These are phyloP conservation scores for Wickerhamomyces mucosus DNA, from an alignment of 805 yeast genomes.

Conservation along the genomic window DNA sequence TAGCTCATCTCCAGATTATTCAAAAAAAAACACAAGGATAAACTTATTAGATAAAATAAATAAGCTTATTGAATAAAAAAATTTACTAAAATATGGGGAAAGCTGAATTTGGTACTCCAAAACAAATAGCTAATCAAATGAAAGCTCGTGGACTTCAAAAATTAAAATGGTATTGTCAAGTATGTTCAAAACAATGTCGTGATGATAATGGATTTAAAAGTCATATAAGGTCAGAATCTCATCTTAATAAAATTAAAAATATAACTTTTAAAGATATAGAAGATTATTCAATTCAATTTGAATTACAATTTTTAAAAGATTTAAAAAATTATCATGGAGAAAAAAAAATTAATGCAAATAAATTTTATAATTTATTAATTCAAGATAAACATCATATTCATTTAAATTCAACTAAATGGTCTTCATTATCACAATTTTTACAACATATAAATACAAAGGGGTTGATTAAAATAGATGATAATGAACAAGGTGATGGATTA, in stretches of 20 bases:
- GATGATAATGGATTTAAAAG: constrained; percentile 94
- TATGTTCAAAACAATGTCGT: constrained; percentile 87
- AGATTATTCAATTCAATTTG: constrained; percentile 51
- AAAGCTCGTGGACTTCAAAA: constrained; percentile 81
- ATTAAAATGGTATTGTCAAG: constrained; percentile 80
- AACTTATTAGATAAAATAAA: too few species aligned
- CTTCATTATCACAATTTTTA: constrained; percentile 58
- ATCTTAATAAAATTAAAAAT: constrained; percentile 45
- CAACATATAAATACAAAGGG: constrained; percentile 49
- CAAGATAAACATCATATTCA: constrained; percentile 78
- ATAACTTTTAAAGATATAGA: constrained; percentile 41
- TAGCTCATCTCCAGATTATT: too few species aligned
- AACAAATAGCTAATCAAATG: constrained; percentile 64
- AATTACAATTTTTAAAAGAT: constrained; percentile 51
- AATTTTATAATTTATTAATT: constrained; percentile 85
- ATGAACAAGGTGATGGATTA: constrained; percentile 13
- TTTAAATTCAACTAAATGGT: constrained; percentile 83
- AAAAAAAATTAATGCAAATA: constrained; percentile 68
- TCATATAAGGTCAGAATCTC: constrained; percentile 79
- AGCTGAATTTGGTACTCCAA: constrained; percentile 60
- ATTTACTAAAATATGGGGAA: constrained; percentile 31
- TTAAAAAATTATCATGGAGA: constrained; percentile 71
- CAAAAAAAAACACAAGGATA: too few species aligned
- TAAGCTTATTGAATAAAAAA: too few species aligned
- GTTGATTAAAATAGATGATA: constrained; percentile 36